phyloP scores from a whole-genome alignment of 2,329 filamentous ascomycete species.

The Orbilia javanica region DNA sequence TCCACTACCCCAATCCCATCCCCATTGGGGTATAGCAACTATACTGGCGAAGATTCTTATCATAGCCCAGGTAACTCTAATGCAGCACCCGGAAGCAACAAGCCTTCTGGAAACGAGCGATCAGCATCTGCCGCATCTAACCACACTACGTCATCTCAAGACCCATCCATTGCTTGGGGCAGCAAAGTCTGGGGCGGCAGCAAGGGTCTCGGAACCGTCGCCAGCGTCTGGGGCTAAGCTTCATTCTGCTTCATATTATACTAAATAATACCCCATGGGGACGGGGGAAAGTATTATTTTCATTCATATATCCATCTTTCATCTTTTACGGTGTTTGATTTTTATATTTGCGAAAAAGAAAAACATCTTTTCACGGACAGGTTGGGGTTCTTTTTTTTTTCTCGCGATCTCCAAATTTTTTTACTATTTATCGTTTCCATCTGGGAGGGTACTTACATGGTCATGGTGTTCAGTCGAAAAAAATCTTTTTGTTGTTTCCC shows the following conservation, averaged over 20 bases:
- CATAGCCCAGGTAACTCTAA: slow-evolving; percentile 67
- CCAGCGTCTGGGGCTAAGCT: slow-evolving; percentile 62
- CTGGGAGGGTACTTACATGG: slow-evolving; percentile 58
- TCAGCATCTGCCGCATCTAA: slow-evolving; percentile 62
- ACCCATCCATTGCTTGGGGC: slow-evolving; percentile 61
- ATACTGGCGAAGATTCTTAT: slow-evolving; percentile 68
- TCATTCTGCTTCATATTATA: slow-evolving; percentile 21
- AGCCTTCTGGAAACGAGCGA: slow-evolving; percentile 60
- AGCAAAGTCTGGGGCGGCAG: slow-evolving; percentile 61
- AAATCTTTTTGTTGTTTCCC: slow-evolving; percentile 53
- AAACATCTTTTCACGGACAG: slow-evolving; percentile 49
- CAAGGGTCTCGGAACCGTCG: slow-evolving; percentile 61
- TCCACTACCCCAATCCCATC: slow-evolving; percentile 92
- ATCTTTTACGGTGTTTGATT: slow-evolving; percentile 58
- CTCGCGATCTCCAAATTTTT: slow-evolving; percentile 39
- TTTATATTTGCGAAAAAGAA: slow-evolving; percentile 58
- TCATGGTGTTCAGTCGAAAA: slow-evolving; percentile 59
- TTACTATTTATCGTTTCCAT: slow-evolving; percentile 55
- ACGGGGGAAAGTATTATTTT: slow-evolving; percentile 49
- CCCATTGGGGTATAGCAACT: slow-evolving; percentile 81
- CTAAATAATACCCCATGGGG: slow-evolving; percentile 41
- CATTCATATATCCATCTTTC: slow-evolving; percentile 58
- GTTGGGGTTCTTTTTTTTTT: slow-evolving; percentile 52
- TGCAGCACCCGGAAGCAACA: slow-evolving; percentile 60
- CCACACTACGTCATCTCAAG: slow-evolving; percentile 60